A percentile compares a stretch with the other conserved stretches of the same genome.
These are phyloP conservation scores for Anaeramoeba flamelloides DNA, from an alignment of 78 protist genomes.

Conservation along the genomic window DNA sequence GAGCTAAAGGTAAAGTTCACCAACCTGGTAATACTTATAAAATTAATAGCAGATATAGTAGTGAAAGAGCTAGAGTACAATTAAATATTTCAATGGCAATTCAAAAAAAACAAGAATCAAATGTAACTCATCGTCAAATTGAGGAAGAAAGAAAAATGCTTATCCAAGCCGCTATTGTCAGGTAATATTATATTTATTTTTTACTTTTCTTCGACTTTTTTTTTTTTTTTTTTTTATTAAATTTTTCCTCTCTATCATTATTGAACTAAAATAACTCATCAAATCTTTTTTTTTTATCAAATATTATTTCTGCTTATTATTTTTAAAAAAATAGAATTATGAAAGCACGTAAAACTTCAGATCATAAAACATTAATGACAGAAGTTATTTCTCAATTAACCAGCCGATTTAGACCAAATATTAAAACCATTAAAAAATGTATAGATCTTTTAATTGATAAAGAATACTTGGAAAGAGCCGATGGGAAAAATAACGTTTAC, in stretches of 20 bases:
- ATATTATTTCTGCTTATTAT: too few species aligned
- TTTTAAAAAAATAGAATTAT: too few species aligned
- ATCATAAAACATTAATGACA: slow-evolving; percentile 39
- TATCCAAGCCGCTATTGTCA: too few species aligned
- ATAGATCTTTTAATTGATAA: slow-evolving; percentile 14
- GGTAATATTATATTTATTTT: too few species aligned
- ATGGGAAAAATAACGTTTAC: slow-evolving; percentile 9
- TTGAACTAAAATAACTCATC: too few species aligned
- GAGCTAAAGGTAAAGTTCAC: too few species aligned
- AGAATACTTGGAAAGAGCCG: slow-evolving; percentile 13
- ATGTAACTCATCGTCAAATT: slow-evolving; percentile 41
- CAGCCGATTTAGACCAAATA: slow-evolving; percentile 3
- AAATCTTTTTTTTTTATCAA: slow-evolving; percentile 68
- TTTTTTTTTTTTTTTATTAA: too few species aligned
- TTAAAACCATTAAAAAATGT: slow-evolving; percentile 10
- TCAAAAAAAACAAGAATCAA: slow-evolving; percentile 43
- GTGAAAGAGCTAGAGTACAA: slow-evolving; percentile 29
- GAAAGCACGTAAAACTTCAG: slow-evolving; percentile 58
- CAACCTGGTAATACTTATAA: too few species aligned
- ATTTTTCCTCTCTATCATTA: too few species aligned
- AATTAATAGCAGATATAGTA: too few species aligned
- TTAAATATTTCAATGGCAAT: slow-evolving; percentile 37
- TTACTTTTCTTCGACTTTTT: too few species aligned
- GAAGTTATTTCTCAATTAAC: slow-evolving; percentile 38
- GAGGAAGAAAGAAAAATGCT: slow-evolving; percentile 52